Evolutionary conservation across 2,329 filamentous ascomycete species (phyloP).

Genomic region (Beauveria sp.): DNA sequence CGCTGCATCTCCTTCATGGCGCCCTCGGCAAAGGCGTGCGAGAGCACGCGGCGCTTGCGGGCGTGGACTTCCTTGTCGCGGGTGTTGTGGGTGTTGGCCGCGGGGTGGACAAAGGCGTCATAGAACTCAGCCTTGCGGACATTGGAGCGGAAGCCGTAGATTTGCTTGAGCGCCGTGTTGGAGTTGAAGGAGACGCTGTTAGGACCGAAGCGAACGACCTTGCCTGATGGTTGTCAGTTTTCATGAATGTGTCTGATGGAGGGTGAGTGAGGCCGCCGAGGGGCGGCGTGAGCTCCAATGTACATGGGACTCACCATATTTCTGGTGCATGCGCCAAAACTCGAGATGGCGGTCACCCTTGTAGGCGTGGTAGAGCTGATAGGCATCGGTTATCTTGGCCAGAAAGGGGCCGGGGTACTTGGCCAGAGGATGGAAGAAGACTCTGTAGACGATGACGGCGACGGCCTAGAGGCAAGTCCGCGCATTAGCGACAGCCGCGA

Average conservation of each 20-base stretch:
- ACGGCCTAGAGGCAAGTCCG: slow-evolving; percentile 22
- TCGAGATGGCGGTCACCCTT: slow-evolving; percentile 68
- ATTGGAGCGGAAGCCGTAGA: slow-evolving; percentile 57
- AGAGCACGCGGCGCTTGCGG: slow-evolving; percentile 62
- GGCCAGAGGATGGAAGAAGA: slow-evolving; percentile 57
- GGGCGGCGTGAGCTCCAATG: too few relatives aligned
- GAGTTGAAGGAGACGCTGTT: slow-evolving; percentile 74
- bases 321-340: slow-evolving; percentile 61
- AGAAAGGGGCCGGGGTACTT: slow-evolving; percentile 58
- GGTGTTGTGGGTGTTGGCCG: slow-evolving; percentile 64
- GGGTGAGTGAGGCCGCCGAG: neutral
- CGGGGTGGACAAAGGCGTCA: slow-evolving; percentile 62
- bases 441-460: slow-evolving; percentile 43
- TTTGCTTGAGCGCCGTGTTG: slow-evolving; percentile 56
- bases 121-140: slow-evolving; percentile 66
- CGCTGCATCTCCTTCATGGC: slow-evolving; percentile 62
- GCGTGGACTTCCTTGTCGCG: slow-evolving; percentile 63
- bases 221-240: slow-evolving; percentile 30
- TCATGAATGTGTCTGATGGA: neutral
- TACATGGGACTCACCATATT: slow-evolving; percentile 48
- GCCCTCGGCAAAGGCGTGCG: slow-evolving; percentile 62
- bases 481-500: neutral
- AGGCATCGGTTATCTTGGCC: slow-evolving; percentile 55
- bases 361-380: slow-evolving; percentile 66
- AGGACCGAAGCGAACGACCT: slow-evolving; percentile 69